Evolutionary conservation across 495 filamentous ascomycete genomes (phyloP), one percentile per base, ranked within the genome.

Genomic region (Oidiodendron maius): DNA sequence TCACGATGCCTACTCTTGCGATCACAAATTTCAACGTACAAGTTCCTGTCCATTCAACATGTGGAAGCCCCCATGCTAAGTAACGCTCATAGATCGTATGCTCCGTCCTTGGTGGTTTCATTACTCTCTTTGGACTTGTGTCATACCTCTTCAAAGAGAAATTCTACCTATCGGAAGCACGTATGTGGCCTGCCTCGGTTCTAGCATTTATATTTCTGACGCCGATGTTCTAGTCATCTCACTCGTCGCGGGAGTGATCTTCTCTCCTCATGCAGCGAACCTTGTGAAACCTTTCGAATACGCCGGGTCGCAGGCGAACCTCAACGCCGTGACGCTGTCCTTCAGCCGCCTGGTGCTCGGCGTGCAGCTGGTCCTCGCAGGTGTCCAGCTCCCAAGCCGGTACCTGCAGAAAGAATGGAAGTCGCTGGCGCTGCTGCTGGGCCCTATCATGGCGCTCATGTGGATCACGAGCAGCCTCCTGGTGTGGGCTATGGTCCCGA

Each of bases 271-370:
- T 60, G 91, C 80, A 1, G 73, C 84, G 28, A 87, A 91, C 61
- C 80, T 91, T 23, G 77, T 94, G 47, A 74, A 77, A 51, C 90
- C 89, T 0, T 67, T 83, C 9, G 78, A 89, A 34, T 95, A 91
- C 71, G 85, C 86, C 20, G 80, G 80, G 16, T 77, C 76, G 1
- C 60, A 70, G 25, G 64, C 72, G 18, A 79, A 79, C 40, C 75
- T 86, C 5, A 74, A 78, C 28, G 62, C 68, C 13, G 81, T 86
- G 52, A 95, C 89, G 2, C 64, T 94, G 53, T 83, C 86, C 59
- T 95, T 97, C 68, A 83, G 84, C 6, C 78, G 91, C 20, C 81
- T 97, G 2, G 90, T 95, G 2, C 79, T 97, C 0, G 91, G 91
- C 3, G 89, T 96, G 0, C 91, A 96, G 66, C 71, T 97, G 36